Conservation (phyloP, 441 rosid species). For the Corymbia citriodora region DNA sequence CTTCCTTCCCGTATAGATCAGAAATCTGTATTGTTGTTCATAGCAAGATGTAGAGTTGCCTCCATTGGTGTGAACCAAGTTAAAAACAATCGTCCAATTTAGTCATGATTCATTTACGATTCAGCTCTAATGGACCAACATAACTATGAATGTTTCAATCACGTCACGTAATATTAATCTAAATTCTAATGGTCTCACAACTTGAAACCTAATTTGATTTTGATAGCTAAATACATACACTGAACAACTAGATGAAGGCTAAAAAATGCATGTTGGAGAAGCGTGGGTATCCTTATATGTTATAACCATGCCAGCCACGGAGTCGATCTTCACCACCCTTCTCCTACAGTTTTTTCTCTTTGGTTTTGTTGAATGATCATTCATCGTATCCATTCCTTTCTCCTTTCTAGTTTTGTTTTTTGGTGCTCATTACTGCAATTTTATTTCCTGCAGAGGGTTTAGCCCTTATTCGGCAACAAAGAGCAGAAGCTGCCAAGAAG, state of each 20-base stretch:
- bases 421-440: not conserved
- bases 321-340: not conserved
- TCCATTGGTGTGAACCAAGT: too few species aligned
- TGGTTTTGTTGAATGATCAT: not conserved
- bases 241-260: not conserved
- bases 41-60: too few species aligned
- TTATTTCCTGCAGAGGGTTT: constrained; percentile 38
- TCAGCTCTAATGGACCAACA: too few species aligned
- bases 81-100: too few species aligned
- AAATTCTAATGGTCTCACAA: too few species aligned
- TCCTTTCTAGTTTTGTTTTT: not conserved
- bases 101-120: too few species aligned
- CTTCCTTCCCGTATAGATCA: too few species aligned
- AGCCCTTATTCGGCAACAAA: constrained; percentile 76
- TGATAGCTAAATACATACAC: not conserved
- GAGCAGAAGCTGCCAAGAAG: constrained; percentile 39
- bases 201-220: too few species aligned
- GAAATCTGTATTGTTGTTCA: too few species aligned
- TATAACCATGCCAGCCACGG: not conserved
- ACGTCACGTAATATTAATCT: too few species aligned
- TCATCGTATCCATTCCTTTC: not conserved
- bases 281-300: not conserved
- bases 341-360: not conserved
- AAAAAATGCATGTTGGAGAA: not conserved
- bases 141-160: too few species aligned